These are phyloP conservation scores for Salvia splendens DNA, from an alignment of 257 asterid species.

Conservation along the genomic window DNA sequence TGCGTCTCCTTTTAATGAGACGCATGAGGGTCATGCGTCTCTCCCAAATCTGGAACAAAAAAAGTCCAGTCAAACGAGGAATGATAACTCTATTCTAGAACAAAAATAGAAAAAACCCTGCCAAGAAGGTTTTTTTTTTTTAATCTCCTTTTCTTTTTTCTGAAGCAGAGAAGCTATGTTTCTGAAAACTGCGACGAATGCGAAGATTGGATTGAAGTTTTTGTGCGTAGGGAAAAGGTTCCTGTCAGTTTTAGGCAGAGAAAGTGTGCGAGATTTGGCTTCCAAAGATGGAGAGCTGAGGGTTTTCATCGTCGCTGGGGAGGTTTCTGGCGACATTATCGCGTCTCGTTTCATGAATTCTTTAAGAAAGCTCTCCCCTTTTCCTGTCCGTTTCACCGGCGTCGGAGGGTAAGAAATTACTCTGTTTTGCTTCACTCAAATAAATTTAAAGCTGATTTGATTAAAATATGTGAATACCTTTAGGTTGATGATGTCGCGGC, in stretches of 20 bases:
- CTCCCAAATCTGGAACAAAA: too few species aligned
- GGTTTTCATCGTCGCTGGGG: constrained; percentile 93
- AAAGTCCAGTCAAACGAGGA: too few species aligned
- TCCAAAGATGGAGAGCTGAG: constrained; percentile 83
- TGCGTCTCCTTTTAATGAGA: too few species aligned
- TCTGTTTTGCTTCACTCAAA: neutral
- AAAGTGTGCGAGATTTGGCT: constrained; percentile 53
- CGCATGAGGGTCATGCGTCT: too few species aligned
- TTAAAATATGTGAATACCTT: constrained; percentile 9
- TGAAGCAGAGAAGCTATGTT: constrained; percentile 26
- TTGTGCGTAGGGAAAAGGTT: constrained; percentile 40
- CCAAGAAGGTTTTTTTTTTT: too few species aligned
- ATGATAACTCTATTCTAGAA: too few species aligned
- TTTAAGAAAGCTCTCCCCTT: constrained; percentile 61
- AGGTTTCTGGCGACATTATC: constrained; percentile 91
- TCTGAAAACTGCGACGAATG: constrained; percentile 34
- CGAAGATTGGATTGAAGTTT: constrained; percentile 32
- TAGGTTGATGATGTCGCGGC: constrained; percentile 72
- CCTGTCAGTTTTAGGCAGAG: constrained; percentile 45
- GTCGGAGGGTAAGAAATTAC: constrained; percentile 75
- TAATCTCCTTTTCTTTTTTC: too few species aligned
- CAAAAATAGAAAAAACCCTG: too few species aligned
- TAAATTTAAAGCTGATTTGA: neutral
- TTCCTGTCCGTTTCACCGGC: constrained; percentile 75
- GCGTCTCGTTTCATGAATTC: constrained; percentile 85